phyloP scores from a whole-genome alignment of 495 filamentous ascomycete genomes.

The Lindgomyces ingoldianus region DNA sequence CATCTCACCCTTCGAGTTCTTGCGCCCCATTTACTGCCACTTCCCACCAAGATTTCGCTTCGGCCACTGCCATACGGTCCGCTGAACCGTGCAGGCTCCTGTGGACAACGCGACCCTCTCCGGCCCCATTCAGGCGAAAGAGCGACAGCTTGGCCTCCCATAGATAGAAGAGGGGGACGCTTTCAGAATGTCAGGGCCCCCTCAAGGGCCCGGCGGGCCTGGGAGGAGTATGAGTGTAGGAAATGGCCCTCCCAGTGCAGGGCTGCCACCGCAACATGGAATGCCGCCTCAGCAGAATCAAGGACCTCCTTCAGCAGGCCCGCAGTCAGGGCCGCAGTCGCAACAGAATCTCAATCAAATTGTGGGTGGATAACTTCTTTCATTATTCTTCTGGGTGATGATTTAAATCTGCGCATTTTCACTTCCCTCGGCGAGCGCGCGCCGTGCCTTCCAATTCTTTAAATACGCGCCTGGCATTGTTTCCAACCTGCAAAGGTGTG shows the following conservation, averaged over 20 bases:
- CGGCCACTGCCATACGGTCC: too few species aligned
- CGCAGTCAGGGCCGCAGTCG: conserved; percentile 57
- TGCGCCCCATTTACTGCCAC: too few species aligned
- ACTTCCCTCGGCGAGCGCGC: not conserved
- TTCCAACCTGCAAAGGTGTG: too few species aligned
- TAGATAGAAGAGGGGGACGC: conserved; percentile 4
- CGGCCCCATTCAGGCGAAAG: conserved; percentile 12
- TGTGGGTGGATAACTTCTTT: conserved; percentile 57
- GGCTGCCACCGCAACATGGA: conserved; percentile 57
- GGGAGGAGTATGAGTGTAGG: conserved; percentile 34
- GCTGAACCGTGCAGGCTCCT: too few species aligned
- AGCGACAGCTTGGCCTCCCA: not conserved
- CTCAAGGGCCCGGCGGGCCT: conserved; percentile 29
- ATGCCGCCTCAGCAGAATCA: conserved; percentile 42
- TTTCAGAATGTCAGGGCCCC: conserved; percentile 36
- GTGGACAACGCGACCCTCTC: conserved; percentile 2
- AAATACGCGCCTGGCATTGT: too few species aligned
- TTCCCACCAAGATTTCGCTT: too few species aligned
- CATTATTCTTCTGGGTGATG: not conserved
- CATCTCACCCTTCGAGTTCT: too few species aligned
- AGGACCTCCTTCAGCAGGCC: conserved; percentile 46
- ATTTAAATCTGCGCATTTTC: not conserved
- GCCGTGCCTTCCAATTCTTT: too few species aligned
- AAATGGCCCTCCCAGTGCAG: conserved; percentile 48
- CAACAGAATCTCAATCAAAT: conserved; percentile 95